Evolutionary conservation across 345 rosid species (phyloP).

Genomic region (Moricandia arvensis): DNA sequence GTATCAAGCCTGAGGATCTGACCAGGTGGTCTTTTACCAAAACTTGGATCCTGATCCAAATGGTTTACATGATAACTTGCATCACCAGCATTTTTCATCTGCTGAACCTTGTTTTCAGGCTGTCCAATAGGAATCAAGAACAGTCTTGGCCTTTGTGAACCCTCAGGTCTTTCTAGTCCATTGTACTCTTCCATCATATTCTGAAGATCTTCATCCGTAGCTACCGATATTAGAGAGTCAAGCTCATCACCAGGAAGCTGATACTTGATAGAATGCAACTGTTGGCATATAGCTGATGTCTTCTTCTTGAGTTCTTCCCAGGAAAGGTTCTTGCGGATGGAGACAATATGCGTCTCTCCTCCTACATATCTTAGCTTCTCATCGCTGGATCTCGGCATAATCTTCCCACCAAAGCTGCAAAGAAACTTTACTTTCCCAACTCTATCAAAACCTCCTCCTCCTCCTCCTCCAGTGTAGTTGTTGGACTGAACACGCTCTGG

Average conservation of each 20-base stretch:
- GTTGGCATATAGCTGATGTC: conserved; percentile 50
- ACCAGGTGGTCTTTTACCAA: conserved; percentile 30
- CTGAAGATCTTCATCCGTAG: conserved; percentile 68
- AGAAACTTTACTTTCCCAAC: conserved; percentile 54
- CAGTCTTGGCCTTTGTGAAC: conserved; percentile 58
- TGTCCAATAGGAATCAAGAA: conserved; percentile 63
- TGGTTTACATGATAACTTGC: no score
- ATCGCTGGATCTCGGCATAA: conserved; percentile 67
- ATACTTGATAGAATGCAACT: conserved; percentile 57
- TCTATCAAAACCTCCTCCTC: conserved; percentile 29
- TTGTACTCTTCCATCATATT: conserved; percentile 65
- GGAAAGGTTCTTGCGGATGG: conserved; percentile 45
- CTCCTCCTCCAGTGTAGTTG: conserved; percentile 24
- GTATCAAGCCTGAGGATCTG: conserved; percentile 39
- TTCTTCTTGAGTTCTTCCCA: conserved; percentile 62
- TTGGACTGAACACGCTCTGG: conserved; percentile 38
- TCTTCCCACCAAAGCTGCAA: conserved; percentile 68
- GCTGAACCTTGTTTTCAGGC: conserved; percentile 38
- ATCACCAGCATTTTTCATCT: conserved; percentile 30
- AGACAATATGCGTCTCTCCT: conserved; percentile 66
- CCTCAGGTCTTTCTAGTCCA: conserved; percentile 50
- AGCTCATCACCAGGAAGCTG: conserved; percentile 80
- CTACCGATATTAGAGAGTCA: conserved; percentile 61
- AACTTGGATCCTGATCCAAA: no score
- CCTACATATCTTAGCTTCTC: conserved; percentile 67